A percentile compares a stretch with the other conserved stretches of the same genome.
Evolutionary conservation across 345 rosid genomes (phyloP).

Genomic region (Gossypium ekmanianum): DNA sequence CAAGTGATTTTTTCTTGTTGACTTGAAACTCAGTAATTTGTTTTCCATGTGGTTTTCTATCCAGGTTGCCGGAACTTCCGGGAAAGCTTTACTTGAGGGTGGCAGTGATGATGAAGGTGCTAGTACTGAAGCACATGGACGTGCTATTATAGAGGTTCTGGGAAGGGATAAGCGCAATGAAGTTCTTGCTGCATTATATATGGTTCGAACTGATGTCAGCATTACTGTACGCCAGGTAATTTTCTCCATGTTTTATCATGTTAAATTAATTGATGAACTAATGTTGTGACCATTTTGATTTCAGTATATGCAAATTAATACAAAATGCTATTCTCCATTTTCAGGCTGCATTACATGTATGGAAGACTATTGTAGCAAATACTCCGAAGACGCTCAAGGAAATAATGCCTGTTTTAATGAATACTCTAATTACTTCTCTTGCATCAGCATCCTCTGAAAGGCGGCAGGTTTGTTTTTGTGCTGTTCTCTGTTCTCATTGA

Average conservation of each 20-base stretch:
- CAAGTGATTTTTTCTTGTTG: not conserved
- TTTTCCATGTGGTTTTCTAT: constrained; percentile 11
- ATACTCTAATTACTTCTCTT: constrained; percentile 76
- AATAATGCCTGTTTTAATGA: constrained; percentile 97
- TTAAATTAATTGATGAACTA: constrained; percentile 13
- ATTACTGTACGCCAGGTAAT: constrained; percentile 94
- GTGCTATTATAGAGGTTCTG: constrained; percentile 94
- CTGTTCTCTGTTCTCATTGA: not conserved
- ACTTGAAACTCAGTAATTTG: not conserved
- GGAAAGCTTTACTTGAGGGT: constrained; percentile 96
- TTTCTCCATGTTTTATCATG: constrained; percentile 13
- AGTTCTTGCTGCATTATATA: constrained; percentile 91
- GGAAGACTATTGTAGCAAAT: constrained; percentile 98
- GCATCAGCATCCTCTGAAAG: constrained; percentile 94
- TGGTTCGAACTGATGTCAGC: constrained; percentile 97
- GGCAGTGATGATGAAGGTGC: constrained; percentile 99
- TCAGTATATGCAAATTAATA: not conserved
- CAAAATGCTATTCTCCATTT: not conserved
- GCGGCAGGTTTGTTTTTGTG: constrained; percentile 64
- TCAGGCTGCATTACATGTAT: constrained; percentile 96
- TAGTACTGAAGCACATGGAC: constrained; percentile 98
- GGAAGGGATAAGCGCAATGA: constrained; percentile 97
- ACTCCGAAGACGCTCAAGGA: constrained; percentile 97
- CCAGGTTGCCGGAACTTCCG: constrained; percentile 99
- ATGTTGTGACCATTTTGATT: not conserved